Evolutionary conservation across 169 alveolate species (phyloP), one percentile per base, ranked within the genome.

Genomic region (Eimeria necatrix): DNA sequence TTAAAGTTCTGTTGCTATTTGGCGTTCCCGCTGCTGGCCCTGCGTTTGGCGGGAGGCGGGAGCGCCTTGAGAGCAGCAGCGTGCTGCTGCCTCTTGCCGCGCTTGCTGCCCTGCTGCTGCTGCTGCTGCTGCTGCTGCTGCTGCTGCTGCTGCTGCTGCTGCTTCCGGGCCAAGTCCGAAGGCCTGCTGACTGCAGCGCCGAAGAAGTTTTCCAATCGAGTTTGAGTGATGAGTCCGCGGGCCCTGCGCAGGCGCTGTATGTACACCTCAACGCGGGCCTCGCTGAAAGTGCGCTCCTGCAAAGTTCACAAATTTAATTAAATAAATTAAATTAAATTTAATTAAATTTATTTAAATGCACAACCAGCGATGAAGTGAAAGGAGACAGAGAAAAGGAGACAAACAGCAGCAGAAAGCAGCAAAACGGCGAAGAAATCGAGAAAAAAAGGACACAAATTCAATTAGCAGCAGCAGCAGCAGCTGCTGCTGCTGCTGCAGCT

Each of bases 221-320:
- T 70, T 49, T 90, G 94, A n/a, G 94, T 12, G 20, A 68, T 9
- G 76, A 41, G 70, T 16, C 93, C 93, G n/a, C 49, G 4, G 22
- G 93, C 93, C 93, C 61, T 86, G 84, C 49, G 32, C 93, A 86
- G 61, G 3, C 93, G 93, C 80, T 16, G 51, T 10, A 86, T 26
- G 83, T 64, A 86, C 10, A 26, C 70, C 83, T 86, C 93, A 41
- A 86, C 93, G 26, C 93, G 83, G 52, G 81, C 88, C 70, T 53
- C 88, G 76, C 22, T 53, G 59, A 90, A 90, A 61, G 61, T 60
- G 14, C 83, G 41, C 24, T 71, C 88, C 89, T 70, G 87, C 7
- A 20, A 46, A 20, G 8, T 26, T 2, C 26, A 76, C 24, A 76
- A 10, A 14, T 10, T 5, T 1, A 16, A 9, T 56, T 4, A 2